Evolutionary conservation across 495 filamentous ascomycete genomes (phyloP).

Genomic region (Massariosphaeria phaeospora): DNA sequence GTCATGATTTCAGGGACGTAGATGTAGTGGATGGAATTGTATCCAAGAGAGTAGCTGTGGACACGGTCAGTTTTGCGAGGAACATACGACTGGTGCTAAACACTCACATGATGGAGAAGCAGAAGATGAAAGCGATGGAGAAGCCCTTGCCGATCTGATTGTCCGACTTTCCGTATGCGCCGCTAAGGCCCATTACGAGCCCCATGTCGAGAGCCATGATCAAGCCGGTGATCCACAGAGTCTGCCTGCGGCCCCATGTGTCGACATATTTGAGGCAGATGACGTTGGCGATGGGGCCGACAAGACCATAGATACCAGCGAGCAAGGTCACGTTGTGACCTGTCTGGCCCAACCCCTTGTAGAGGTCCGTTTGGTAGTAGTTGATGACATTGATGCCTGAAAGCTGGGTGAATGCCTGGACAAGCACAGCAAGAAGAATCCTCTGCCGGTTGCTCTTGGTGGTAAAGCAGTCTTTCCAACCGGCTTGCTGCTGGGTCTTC

Average conservation of each 20-base stretch:
- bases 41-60: constrained; percentile 2
- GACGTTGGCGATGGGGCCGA: background rate
- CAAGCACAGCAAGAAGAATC: background rate
- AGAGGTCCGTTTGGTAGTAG: background rate
- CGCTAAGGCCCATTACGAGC: background rate
- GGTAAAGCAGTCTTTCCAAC: constrained; percentile 3
- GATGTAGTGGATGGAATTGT: constrained; percentile 10
- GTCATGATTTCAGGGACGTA: constrained; percentile 10
- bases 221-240: constrained; percentile 2
- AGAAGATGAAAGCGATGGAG: constrained; percentile 7
- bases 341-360: background rate
- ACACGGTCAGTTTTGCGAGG: background rate
- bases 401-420: constrained; percentile 1
- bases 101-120: constrained; percentile 6
- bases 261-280: constrained; percentile 1
- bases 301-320: constrained; percentile 2
- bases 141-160: background rate
- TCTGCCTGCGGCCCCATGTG: constrained; percentile 6
- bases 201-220: background rate
- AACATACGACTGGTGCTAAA: background rate
- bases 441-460: background rate
- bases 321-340: background rate
- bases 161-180: background rate
- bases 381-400: background rate
- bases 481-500: constrained; percentile 42